Percentiles rank a stretch among this genome's conserved stretches.
Conservation (phyloP, 2,329 filamentous ascomycete genomes). For the Fusarium chuoi region DNA sequence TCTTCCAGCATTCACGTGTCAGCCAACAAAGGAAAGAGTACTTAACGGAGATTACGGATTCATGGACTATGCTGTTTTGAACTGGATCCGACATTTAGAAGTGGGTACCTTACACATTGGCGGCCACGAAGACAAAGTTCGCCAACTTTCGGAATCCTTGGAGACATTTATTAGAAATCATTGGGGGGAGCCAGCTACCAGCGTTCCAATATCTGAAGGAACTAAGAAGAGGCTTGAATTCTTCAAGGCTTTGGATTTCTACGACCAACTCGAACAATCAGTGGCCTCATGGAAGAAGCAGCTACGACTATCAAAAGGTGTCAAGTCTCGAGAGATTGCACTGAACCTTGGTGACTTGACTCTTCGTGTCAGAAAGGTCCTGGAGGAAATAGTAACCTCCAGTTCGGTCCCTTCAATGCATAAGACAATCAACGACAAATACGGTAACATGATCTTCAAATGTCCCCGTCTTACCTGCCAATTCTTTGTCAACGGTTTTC, state of each 20-base stretch:
- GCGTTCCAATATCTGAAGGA: rapidly evolving
- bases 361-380: rapidly evolving
- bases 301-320: rapidly evolving
- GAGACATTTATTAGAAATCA: background rate
- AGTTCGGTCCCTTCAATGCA: rapidly evolving
- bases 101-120: rapidly evolving
- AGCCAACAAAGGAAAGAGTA: rapidly evolving
- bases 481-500: rapidly evolving
- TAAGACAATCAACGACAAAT: rapidly evolving
- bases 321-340: background rate
- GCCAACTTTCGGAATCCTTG: background rate
- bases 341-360: rapidly evolving
- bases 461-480: background rate
- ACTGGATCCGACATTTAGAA: rapidly evolving
- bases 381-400: rapidly evolving
- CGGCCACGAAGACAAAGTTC: rapidly evolving
- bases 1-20: rapidly evolving
- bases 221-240: rapidly evolving
- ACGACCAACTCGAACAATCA: rapidly evolving
- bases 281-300: background rate
- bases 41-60: background rate
- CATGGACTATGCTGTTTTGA: background rate
- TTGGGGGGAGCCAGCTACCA: rapidly evolving
- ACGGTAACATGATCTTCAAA: rapidly evolving
- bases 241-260: rapidly evolving